These are phyloP conservation scores for Trichoderma cornu-damae DNA, from an alignment of 2,329 filamentous ascomycete genomes.

Conservation along the genomic window DNA sequence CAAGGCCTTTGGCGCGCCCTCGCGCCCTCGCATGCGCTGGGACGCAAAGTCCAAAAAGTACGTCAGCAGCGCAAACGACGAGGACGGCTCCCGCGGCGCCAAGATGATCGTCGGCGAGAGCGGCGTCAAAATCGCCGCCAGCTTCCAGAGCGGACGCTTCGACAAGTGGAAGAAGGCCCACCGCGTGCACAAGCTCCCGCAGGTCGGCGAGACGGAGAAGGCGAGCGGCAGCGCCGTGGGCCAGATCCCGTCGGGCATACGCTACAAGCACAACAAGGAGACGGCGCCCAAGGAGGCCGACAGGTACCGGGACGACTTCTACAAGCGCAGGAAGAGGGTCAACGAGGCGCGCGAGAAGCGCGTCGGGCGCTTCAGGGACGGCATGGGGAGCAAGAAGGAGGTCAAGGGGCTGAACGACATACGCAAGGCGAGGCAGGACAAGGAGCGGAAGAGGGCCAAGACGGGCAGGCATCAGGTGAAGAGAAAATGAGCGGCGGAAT, in stretches of 20 bases:
- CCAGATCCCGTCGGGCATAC: constrained; percentile 34
- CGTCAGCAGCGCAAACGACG: constrained; percentile 84
- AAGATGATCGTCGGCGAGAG: constrained; percentile 81
- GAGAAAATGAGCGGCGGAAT: constrained; percentile 38
- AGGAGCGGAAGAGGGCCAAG: constrained; percentile 76
- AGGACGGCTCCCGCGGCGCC: constrained; percentile 72
- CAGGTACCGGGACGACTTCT: constrained; percentile 84
- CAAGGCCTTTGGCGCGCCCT: constrained; percentile 72
- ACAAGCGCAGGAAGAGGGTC: constrained; percentile 84
- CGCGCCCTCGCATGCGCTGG: constrained; percentile 79
- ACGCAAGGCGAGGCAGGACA: constrained; percentile 69
- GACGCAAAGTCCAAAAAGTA: constrained; percentile 97
- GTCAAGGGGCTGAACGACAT: constrained; percentile 80
- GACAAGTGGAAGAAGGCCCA: constrained; percentile 88
- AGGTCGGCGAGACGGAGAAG: constrained; percentile 75
- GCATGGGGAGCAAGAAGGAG: constrained; percentile 68
- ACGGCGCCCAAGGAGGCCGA: constrained; percentile 90
- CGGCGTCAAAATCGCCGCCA: constrained; percentile 92
- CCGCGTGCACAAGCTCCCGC: constrained; percentile 70
- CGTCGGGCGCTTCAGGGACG: constrained; percentile 67
- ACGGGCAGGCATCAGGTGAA: constrained; percentile 70
- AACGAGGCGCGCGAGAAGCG: constrained; percentile 82
- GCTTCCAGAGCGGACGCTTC: constrained; percentile 88
- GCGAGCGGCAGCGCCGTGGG: constrained; percentile 24
- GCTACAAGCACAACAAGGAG: constrained; percentile 82